Evolutionary conservation across 2,329 filamentous ascomycete genomes (phyloP).

Genomic region (Penicillium sp.): DNA sequence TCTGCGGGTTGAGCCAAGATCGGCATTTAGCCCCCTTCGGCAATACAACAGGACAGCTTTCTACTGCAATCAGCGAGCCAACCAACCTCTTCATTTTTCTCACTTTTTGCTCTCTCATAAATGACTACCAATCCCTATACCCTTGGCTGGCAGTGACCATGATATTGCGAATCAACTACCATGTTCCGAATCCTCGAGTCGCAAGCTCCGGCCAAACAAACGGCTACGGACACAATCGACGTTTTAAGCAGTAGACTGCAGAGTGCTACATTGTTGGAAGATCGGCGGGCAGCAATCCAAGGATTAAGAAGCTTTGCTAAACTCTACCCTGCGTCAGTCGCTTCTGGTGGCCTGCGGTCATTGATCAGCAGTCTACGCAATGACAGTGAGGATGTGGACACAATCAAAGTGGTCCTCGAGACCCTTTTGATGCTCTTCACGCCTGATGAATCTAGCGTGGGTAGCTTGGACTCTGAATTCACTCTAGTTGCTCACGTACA

Average conservation of each 20-base stretch:
- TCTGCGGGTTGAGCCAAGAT: constrained; percentile 14
- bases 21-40: constrained; percentile 15
- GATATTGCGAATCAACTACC: constrained; percentile 31
- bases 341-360: constrained; percentile 80
- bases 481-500: constrained; percentile 17
- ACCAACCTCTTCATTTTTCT: constrained; percentile 5
- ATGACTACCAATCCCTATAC: constrained; percentile 25
- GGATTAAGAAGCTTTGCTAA: constrained; percentile 93
- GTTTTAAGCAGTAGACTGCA: constrained; percentile 77
- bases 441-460: constrained; percentile 53
- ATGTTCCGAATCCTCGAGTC: constrained; percentile 55
- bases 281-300: constrained; percentile 83
- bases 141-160: constrained; percentile 33
- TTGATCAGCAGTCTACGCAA: constrained; percentile 76
- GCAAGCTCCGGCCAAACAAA: constrained; percentile 86
- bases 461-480: constrained; percentile 22
- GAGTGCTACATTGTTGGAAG: constrained; percentile 85
- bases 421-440: constrained; percentile 89
- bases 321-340: constrained; percentile 88
- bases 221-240: constrained; percentile 85
- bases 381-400: constrained; percentile 91
- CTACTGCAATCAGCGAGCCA: constrained; percentile 9
- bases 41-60: constrained; percentile 19
- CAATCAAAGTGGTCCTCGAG: constrained; percentile 87
- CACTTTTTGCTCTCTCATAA: constrained; percentile 14